Evolutionary conservation across 108 stramenopile species (phyloP).

Genomic region (Skeletonema potamos): DNA sequence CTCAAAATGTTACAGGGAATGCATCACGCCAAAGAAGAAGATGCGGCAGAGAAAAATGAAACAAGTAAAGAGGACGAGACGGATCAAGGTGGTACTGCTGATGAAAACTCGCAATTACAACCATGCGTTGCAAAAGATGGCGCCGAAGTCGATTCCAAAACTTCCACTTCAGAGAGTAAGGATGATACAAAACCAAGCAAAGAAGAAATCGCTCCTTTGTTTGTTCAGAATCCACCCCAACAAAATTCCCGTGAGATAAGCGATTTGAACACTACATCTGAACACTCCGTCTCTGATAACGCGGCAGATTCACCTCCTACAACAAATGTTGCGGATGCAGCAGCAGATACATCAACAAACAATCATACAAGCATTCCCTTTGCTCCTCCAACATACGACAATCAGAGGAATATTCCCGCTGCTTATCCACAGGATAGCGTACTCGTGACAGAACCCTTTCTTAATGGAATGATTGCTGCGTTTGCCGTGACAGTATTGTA

Average conservation of each 20-base stretch:
- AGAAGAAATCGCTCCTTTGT: background rate
- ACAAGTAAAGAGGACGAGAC: slow-evolving; percentile 23
- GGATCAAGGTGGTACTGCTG: background rate
- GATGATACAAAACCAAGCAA: background rate
- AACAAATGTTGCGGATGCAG: background rate
- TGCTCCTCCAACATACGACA: background rate
- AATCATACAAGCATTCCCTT: background rate
- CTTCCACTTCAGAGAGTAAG: background rate
- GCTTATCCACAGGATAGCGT: background rate
- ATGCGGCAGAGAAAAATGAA: slow-evolving; percentile 11
- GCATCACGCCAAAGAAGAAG: slow-evolving; percentile 43
- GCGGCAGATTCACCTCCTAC: background rate
- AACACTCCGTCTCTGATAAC: background rate
- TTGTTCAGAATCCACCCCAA: background rate
- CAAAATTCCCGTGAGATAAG: background rate
- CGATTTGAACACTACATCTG: background rate
- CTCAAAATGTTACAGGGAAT: slow-evolving; percentile 63
- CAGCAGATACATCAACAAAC: background rate
- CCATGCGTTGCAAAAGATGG: background rate
- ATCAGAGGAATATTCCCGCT: background rate
- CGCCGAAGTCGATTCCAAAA: background rate
- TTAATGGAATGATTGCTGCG: slow-evolving; percentile 39
- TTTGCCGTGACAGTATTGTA: slow-evolving; percentile 23
- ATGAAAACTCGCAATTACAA: background rate
- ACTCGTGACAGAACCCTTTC: slow-evolving; percentile 25